These are phyloP conservation scores for Hericium rajendrae DNA, from an alignment of 768 basidiomycete genomes.

Conservation along the genomic window DNA sequence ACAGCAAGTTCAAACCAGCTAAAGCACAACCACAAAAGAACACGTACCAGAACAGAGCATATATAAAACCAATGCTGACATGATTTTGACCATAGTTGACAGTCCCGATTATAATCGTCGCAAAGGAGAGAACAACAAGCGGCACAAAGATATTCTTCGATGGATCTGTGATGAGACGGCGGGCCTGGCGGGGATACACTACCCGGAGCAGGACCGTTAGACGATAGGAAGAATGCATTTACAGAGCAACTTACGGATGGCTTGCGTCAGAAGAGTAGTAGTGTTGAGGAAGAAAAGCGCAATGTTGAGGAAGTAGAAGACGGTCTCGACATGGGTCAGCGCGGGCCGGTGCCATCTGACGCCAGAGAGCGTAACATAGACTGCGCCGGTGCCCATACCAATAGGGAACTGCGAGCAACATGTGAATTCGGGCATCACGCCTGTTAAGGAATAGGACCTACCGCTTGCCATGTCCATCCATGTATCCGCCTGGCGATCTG, in stretches of 20 bases:
- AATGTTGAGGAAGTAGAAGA: conserved; percentile 40
- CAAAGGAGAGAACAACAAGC: conserved; percentile 34
- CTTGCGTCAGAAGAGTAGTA: conserved; percentile 32
- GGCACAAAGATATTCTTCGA: conserved; percentile 35
- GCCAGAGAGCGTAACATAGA: conserved; percentile 36
- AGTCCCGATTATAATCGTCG: conserved; percentile 38
- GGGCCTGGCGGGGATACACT: conserved; percentile 31
- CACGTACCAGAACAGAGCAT: conserved; percentile 36
- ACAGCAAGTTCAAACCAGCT: not conserved
- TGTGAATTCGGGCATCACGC: conserved; percentile 14
- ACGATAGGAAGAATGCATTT: conserved; percentile 18
- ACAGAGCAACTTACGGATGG: conserved; percentile 25
- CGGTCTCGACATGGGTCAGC: conserved; percentile 29
- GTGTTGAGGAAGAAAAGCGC: conserved; percentile 34
- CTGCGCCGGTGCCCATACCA: conserved; percentile 41
- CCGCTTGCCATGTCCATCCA: conserved; percentile 43
- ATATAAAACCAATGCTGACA: conserved; percentile 26
- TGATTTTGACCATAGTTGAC: conserved; percentile 34
- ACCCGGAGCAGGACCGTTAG: conserved; percentile 5
- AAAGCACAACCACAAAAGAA: not conserved
- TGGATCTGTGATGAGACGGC: conserved; percentile 32
- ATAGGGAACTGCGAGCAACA: conserved; percentile 31
- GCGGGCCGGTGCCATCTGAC: conserved; percentile 24
- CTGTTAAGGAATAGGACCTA: conserved; percentile 18
- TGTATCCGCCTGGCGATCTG: conserved; percentile 33